Conservation (phyloP, 2,329 filamentous ascomycete genomes). For the Plenodomus tracheiphilus region DNA sequence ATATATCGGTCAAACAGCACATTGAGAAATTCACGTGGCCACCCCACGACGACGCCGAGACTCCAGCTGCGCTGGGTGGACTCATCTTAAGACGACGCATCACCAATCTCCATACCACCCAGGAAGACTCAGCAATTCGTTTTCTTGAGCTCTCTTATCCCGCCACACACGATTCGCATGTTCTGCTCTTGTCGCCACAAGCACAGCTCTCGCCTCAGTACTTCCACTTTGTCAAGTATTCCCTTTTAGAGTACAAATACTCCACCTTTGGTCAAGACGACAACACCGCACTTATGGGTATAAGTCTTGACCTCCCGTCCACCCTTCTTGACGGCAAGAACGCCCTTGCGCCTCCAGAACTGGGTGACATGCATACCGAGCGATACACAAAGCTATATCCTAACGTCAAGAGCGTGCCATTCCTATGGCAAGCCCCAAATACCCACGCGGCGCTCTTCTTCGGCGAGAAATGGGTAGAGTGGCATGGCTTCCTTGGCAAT, state of each 20-base stretch:
- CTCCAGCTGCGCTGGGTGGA: constrained; percentile 35
- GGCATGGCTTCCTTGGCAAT: constrained; percentile 77
- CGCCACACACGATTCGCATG: constrained; percentile 65
- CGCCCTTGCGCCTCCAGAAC: constrained; percentile 55
- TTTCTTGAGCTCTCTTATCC: constrained; percentile 92
- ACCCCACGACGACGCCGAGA: constrained; percentile 55
- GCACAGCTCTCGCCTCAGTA: constrained; percentile 79
- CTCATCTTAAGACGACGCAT: constrained; percentile 78
- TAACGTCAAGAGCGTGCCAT: constrained; percentile 56
- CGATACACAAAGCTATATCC: constrained; percentile 30
- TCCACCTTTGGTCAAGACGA: constrained; percentile 57
- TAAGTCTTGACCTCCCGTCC: constrained; percentile 76
- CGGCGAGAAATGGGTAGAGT: constrained; percentile 82
- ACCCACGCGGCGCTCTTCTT: constrained; percentile 82
- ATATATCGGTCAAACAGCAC: constrained; percentile 65
- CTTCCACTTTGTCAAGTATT: constrained; percentile 83
- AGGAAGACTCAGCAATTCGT: constrained; percentile 72
- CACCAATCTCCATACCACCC: constrained; percentile 59
- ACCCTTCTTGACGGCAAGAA: constrained; percentile 64
- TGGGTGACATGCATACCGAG: constrained; percentile 42
- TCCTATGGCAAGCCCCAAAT: constrained; percentile 84
- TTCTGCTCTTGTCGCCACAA: constrained; percentile 83
- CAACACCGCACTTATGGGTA: constrained; percentile 66
- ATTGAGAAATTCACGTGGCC: constrained; percentile 69
- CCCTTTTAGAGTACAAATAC: constrained; percentile 76